Evolutionary conservation across 1,139 yeast species (phyloP), one percentile per base, ranked within the genome.

Genomic region (Pichia sp.): DNA sequence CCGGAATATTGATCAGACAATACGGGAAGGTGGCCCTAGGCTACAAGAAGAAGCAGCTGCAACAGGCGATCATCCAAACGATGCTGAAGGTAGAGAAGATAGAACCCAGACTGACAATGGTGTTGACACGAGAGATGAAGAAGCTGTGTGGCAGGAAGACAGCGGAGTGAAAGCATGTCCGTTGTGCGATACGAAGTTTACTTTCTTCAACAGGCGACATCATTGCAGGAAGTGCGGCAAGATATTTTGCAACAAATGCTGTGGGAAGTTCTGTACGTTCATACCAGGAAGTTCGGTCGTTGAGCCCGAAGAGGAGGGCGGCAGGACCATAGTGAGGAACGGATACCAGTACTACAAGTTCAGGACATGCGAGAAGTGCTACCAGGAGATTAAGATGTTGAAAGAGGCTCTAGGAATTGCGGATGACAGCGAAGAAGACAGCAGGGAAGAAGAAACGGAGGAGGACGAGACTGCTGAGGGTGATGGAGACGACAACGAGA

Each of bases 201-300:
- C 86, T 1, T 73, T 92, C 59, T 81, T 88, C 67, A 80, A 77
- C 66, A 78, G 99, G 56, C 80, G 95, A 59, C 99, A 95, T 70
- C 99, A 93, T 70, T 93, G 99, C 69, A 76, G 95, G 66, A 80
- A 85, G 67, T 87, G 97, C 75, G 93, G 97, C 43, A 70, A 82
- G 54, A 85, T 88, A 5, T 87, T 84, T 31, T 87, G 97, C 71
- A 83, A 82, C 46, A 63, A 72, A 54, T 85, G 96, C 67, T 81
- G 95, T 29, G 67, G 73, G 13, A 75, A 78, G 30, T 67, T 69
- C 41, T 74, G 69, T 61, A 54, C 68, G 48, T 75, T 68, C 73
- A 77, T 75, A 60, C 79, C 81, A 5, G 73, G 79, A 30, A 74
- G 81, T 2, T 76, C 75, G 58, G 80, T 77, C 29, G 79, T 78